Percentiles rank a stretch among this genome's conserved stretches.
These are phyloP conservation scores for Quercus lobata DNA, from an alignment of 331 rosid species.

Conservation along the genomic window DNA sequence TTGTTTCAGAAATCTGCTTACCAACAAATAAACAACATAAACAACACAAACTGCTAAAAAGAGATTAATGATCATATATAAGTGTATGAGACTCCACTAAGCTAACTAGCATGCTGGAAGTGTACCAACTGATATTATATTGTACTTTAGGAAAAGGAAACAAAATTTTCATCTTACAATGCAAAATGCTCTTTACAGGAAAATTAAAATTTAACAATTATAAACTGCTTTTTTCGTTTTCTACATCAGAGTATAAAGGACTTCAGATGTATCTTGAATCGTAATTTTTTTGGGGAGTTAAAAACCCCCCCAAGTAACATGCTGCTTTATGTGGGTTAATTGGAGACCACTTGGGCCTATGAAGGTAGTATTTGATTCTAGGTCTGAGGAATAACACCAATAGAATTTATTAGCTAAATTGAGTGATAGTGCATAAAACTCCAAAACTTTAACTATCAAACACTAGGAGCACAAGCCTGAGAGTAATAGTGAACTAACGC, in stretches of 20 bases:
- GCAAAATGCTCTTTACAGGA: neutral
- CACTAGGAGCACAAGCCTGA: neutral
- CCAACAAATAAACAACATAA: neutral
- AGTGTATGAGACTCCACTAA: neutral
- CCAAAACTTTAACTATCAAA: neutral
- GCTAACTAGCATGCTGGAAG: neutral
- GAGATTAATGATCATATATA: neutral
- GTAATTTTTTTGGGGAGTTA: neutral
- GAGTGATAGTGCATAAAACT: neutral
- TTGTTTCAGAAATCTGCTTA: neutral
- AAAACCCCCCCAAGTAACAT: neutral
- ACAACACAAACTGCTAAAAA: neutral
- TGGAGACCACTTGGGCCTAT: neutral
- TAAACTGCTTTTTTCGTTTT: neutral
- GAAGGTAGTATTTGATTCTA: neutral
- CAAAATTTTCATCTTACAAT: neutral
- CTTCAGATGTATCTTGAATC: neutral
- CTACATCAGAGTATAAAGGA: neutral
- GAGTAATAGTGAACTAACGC: neutral
- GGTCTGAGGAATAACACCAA: neutral
- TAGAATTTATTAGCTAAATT: neutral
- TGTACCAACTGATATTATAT: neutral
- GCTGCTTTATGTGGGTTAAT: neutral
- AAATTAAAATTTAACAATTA: neutral
- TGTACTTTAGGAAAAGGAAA: neutral